A percentile compares a stretch with the other conserved stretches of the same genome.
These are phyloP conservation scores for Vitis amurensis DNA, from an alignment of 164 flowering plant genomes.

Conservation along the genomic window DNA sequence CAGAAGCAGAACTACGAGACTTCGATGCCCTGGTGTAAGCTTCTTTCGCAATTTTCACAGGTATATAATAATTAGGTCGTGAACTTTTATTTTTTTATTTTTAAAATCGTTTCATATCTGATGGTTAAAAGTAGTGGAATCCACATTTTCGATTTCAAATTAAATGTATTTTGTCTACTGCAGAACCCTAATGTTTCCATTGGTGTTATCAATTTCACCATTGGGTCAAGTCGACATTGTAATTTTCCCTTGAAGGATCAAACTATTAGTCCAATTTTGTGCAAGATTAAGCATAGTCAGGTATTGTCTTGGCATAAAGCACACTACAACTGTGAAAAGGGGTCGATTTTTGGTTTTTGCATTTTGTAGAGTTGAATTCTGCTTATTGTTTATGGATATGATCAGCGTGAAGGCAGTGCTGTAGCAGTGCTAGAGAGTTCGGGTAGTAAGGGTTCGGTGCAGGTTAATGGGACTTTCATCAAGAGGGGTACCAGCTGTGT, in stretches of 20 bases:
- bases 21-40: slow-evolving; percentile 68
- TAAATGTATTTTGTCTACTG: slow-evolving; percentile 9
- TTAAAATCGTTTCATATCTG: not conserved
- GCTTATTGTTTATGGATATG: slow-evolving; percentile 57
- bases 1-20: slow-evolving; percentile 44
- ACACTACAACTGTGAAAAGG: not conserved
- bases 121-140: too few species aligned
- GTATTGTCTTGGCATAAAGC: slow-evolving; percentile 30
- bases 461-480: slow-evolving; percentile 58
- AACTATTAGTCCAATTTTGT: slow-evolving; percentile 41
- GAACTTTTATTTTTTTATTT: not conserved
- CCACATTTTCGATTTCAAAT: not conserved
- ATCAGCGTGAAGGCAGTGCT: slow-evolving; percentile 59
- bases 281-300: slow-evolving; percentile 63
- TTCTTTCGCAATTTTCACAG: slow-evolving; percentile 59
- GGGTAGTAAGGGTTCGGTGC: slow-evolving; percentile 82
- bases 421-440: slow-evolving; percentile 69
- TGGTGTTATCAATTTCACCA: slow-evolving; percentile 37
- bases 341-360: not conserved
- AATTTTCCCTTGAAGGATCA: slow-evolving; percentile 60
- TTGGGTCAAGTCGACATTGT: slow-evolving; percentile 63
- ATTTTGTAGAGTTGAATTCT: slow-evolving; percentile 30
- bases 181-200: slow-evolving; percentile 65
- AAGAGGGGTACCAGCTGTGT: slow-evolving; percentile 45
- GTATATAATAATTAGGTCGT: slow-evolving; percentile 18